phyloP scores from a whole-genome alignment of 768 basidiomycete genomes.

The Sistotremastrum niveocremeum region DNA sequence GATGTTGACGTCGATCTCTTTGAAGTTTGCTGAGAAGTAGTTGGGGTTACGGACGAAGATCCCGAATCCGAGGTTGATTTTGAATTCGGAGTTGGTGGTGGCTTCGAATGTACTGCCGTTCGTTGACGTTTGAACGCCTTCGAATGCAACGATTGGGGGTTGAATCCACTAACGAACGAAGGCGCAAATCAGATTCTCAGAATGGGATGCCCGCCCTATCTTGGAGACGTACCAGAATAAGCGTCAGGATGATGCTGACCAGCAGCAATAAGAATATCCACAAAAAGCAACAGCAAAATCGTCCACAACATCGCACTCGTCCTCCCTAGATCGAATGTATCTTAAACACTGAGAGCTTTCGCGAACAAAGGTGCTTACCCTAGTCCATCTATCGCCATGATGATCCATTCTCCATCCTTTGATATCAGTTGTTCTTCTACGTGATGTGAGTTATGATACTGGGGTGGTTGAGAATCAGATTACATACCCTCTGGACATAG shows the following conservation, averaged over 20 bases:
- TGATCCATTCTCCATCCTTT: constrained; percentile 31
- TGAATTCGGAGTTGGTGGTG: constrained; percentile 28
- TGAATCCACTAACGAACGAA: constrained; percentile 47
- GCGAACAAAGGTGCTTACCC: constrained; percentile 22
- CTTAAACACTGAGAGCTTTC: neutral
- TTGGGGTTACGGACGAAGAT: constrained; percentile 71
- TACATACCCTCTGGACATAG: neutral
- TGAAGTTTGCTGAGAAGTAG: constrained; percentile 57
- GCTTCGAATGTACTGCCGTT: constrained; percentile 30
- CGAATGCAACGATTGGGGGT: constrained; percentile 55
- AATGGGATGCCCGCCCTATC: too few species aligned
- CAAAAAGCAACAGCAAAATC: constrained; percentile 67
- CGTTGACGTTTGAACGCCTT: constrained; percentile 26
- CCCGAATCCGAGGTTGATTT: constrained; percentile 47
- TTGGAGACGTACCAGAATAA: constrained; percentile 48
- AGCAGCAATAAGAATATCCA: constrained; percentile 53
- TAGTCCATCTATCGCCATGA: constrained; percentile 57
- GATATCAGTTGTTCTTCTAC: constrained; percentile 13
- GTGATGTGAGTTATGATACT: neutral
- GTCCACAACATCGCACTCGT: constrained; percentile 42
- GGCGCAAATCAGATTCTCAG: neutral
- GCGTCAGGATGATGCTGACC: constrained; percentile 47
- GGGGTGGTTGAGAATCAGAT: too few species aligned
- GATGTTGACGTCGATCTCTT: constrained; percentile 48
- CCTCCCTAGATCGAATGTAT: constrained; percentile 33